These are phyloP conservation scores for Peribolospora baueri DNA, from an alignment of 768 basidiomycete species.

Conservation along the genomic window DNA sequence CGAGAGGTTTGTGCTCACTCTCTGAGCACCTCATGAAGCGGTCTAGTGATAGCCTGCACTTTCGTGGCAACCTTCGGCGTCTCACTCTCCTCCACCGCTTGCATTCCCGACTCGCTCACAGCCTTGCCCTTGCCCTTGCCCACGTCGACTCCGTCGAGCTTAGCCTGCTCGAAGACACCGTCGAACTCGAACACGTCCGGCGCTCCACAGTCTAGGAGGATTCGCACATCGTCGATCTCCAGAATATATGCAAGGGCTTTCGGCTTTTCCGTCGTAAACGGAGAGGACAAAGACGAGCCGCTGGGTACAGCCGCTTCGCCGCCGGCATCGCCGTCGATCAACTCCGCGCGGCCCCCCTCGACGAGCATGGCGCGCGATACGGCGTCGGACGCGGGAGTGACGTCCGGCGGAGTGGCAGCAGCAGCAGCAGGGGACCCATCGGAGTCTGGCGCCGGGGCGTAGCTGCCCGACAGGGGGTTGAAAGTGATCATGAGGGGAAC, in stretches of 20 bases:
- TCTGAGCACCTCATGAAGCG: constrained; percentile 15
- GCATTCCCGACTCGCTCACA: constrained; percentile 23
- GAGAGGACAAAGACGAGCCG: constrained; percentile 27
- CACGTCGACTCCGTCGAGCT: constrained; percentile 18
- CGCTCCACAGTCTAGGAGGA: constrained; percentile 85
- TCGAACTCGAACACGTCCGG: constrained; percentile 36
- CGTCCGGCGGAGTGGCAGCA: too few species aligned
- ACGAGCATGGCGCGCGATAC: too few species aligned
- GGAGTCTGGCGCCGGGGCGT: constrained; percentile 13
- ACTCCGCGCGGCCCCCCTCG: too few species aligned
- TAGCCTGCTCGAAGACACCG: background rate
- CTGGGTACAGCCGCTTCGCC: constrained; percentile 24
- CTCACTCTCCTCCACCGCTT: constrained; percentile 39
- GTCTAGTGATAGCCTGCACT: background rate
- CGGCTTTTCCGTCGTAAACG: constrained; percentile 23
- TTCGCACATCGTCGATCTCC: constrained; percentile 76
- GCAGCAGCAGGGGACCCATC: too few species aligned
- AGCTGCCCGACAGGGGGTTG: constrained; percentile 53
- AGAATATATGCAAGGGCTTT: constrained; percentile 38
- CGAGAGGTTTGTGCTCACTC: constrained; percentile 12
- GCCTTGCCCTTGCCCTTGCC: constrained; percentile 16
- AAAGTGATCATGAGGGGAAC: constrained; percentile 58
- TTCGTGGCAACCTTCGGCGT: background rate
- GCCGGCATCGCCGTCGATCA: constrained; percentile 16
- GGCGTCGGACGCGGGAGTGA: too few species aligned